Evolutionary conservation across 352 stramenopile genomes (phyloP).

Genomic region (Aphanomyces stellatus): DNA sequence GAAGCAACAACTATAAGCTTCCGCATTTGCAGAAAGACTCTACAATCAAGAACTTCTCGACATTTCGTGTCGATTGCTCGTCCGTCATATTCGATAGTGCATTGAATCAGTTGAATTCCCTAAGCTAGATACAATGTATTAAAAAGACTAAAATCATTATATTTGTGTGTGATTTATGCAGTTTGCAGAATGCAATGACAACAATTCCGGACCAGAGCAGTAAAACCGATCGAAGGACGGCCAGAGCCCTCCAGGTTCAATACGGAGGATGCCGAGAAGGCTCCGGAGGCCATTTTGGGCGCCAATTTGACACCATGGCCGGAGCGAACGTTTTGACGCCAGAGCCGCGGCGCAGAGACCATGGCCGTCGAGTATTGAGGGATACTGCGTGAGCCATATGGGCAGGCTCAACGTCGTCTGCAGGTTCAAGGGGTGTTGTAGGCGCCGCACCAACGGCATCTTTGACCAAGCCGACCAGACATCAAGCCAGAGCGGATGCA

Average conservation of each 20-base stretch:
- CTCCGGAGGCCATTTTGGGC: background rate
- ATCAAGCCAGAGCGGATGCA: slow-evolving; percentile 1
- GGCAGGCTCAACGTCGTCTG: background rate
- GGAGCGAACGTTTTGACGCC: background rate
- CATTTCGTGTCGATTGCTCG: background rate
- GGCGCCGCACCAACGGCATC: background rate
- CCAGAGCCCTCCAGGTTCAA: background rate
- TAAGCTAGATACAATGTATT: too few relatives aligned
- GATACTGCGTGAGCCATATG: background rate
- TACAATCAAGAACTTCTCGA: background rate
- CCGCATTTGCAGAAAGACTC: background rate
- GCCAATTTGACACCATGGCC: background rate
- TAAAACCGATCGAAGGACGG: too few relatives aligned
- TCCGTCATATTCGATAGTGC: background rate
- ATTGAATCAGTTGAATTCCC: background rate
- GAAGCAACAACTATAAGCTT: slow-evolving; percentile 17
- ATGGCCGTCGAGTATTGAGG: background rate
- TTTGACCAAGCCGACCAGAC: background rate
- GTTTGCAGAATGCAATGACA: too few relatives aligned
- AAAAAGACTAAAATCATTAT: too few relatives aligned
- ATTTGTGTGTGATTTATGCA: too few relatives aligned
- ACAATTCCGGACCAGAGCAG: too few relatives aligned
- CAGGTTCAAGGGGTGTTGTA: background rate
- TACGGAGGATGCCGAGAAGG: background rate
- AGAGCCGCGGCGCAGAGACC: background rate